phyloP scores from a whole-genome alignment of 1,284 basidiomycete species.

The Malassezia globosa region DNA sequence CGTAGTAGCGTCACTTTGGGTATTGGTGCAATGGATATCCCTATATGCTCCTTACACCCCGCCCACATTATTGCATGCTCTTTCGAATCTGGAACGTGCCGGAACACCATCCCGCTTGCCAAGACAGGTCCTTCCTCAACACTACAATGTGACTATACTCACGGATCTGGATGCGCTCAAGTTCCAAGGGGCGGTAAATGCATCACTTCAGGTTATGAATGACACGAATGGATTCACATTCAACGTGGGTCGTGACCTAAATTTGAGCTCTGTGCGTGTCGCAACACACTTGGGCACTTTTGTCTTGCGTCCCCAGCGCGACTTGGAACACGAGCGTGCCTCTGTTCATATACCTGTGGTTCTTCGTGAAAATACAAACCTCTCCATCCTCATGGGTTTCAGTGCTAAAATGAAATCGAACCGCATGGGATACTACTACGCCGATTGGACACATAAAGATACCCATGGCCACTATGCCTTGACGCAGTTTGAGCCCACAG shows the following conservation, averaged over 20 bases:
- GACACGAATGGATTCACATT: conserved; percentile 50
- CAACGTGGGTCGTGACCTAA: conserved; percentile 54
- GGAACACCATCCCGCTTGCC: no score
- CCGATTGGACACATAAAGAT: conserved; percentile 43
- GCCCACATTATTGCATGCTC: no score
- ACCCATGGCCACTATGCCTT: conserved; percentile 44
- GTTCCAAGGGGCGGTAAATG: conserved; percentile 66
- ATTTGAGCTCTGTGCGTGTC: conserved; percentile 59
- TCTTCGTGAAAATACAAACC: conserved; percentile 15
- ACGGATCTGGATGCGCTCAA: conserved; percentile 61
- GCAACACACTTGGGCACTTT: conserved; percentile 54
- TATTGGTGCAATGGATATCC: no score
- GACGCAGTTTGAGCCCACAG: conserved; percentile 59
- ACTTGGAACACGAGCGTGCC: conserved; percentile 20
- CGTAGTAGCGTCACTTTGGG: no score
- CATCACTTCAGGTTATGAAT: conserved; percentile 61
- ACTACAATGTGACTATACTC: conserved; percentile 69
- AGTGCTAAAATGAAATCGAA: conserved; percentile 17
- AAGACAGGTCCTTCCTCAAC: conserved; percentile 59
- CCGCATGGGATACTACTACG: conserved; percentile 24
- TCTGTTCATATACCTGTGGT: conserved; percentile 13
- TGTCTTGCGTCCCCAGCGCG: conserved; percentile 50
- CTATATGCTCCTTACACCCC: no score
- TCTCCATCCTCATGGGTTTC: conserved; percentile 19
- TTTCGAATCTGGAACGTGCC: no score